Conservation (phyloP, 805 yeast genomes). For the Hanseniaspora valbyensis region DNA sequence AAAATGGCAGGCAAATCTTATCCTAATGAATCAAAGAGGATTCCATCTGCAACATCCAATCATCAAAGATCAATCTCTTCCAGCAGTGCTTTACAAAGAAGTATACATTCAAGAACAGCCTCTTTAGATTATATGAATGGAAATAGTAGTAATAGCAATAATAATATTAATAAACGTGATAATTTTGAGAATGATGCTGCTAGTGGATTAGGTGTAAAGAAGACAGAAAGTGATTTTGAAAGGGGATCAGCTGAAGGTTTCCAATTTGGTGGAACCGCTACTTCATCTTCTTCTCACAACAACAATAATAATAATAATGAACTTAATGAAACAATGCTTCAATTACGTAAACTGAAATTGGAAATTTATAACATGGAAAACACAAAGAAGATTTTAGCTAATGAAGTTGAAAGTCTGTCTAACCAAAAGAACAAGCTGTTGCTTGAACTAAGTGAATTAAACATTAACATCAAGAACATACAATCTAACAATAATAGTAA, state of each 20-base stretch:
- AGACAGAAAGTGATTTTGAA: neutral
- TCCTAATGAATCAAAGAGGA: conserved; percentile 1
- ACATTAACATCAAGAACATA: conserved; percentile 21
- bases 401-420: conserved; percentile 44
- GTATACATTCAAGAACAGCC: conserved; percentile 9
- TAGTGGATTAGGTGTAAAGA: neutral
- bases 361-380: conserved; percentile 35
- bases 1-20: neutral
- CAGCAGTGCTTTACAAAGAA: conserved; percentile 10
- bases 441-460: conserved; percentile 34
- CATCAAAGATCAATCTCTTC: conserved; percentile 13
- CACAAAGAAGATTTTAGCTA: conserved; percentile 34
- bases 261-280: no score
- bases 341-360: conserved; percentile 33
- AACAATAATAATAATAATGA: conserved; percentile 17
- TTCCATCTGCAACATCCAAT: neutral
- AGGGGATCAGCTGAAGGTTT: neutral
- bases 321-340: conserved; percentile 26
- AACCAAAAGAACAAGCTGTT: conserved; percentile 38
- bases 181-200: no score
- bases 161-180: no score
- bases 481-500: neutral
- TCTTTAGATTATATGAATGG: conserved; percentile 13
- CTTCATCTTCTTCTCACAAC: no score
- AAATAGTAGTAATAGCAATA: neutral